phyloP scores from a whole-genome alignment of 768 basidiomycete genomes.

The Asterophora parasitica region DNA sequence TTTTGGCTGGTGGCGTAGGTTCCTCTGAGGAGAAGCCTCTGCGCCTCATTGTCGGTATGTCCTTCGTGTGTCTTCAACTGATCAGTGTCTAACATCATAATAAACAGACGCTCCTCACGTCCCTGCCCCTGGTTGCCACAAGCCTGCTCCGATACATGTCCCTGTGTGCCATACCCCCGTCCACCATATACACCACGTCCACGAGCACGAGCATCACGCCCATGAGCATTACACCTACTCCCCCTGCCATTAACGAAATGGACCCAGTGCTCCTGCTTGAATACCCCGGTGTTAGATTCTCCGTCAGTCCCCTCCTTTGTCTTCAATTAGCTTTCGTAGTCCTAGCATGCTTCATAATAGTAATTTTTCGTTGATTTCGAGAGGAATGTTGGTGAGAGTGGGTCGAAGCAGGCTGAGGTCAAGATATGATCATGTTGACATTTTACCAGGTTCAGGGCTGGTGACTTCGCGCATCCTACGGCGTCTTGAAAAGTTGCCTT shows the following conservation, averaged over 20 bases:
- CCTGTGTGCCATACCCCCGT: background rate
- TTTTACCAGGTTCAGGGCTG: conserved; percentile 24
- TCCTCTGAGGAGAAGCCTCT: conserved; percentile 30
- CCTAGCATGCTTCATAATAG: background rate
- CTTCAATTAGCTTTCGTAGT: conserved; percentile 1
- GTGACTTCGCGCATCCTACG: conserved; percentile 23
- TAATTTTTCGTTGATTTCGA: conserved; percentile 1
- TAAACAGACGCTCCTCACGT: conserved; percentile 9
- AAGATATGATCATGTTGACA: too few relatives aligned
- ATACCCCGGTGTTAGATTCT: background rate
- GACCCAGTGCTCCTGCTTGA: too few relatives aligned
- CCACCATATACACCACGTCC: background rate
- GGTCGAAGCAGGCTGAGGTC: background rate
- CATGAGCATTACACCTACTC: conserved; percentile 7
- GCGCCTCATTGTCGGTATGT: conserved; percentile 33
- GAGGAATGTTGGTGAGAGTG: background rate
- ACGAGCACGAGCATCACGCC: conserved; percentile 1
- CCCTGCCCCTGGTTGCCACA: background rate
- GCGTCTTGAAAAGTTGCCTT: conserved; percentile 20
- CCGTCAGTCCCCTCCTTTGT: background rate
- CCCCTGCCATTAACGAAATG: background rate
- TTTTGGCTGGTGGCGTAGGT: conserved; percentile 28
- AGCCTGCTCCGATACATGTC: background rate
- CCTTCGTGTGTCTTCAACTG: background rate
- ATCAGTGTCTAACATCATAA: background rate